These are phyloP conservation scores for Podila minutissima DNA, from an alignment of 192 early-diverging fungal genomes.

Conservation along the genomic window DNA sequence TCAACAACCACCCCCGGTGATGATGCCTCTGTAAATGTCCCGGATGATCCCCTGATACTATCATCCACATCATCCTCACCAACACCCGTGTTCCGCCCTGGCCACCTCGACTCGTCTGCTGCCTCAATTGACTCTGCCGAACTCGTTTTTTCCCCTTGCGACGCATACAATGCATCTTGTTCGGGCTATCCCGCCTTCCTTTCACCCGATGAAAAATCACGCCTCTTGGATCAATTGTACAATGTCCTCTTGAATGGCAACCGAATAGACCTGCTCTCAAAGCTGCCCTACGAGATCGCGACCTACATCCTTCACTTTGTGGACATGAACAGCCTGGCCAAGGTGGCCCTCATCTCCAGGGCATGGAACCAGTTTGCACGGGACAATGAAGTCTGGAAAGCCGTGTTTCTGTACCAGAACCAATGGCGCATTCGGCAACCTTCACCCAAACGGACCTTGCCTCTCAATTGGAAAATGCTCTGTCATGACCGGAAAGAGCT, in stretches of 20 bases:
- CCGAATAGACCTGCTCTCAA: slow-evolving; percentile 65
- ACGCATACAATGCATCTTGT: background rate
- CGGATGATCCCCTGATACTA: too few species aligned
- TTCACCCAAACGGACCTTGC: background rate
- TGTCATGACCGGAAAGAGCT: slow-evolving; percentile 71
- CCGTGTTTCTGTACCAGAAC: slow-evolving; percentile 60
- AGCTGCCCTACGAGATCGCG: slow-evolving; percentile 80
- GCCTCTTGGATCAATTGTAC: slow-evolving; percentile 22
- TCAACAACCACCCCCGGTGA: too few species aligned
- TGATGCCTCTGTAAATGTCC: too few species aligned
- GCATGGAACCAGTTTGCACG: slow-evolving; percentile 70
- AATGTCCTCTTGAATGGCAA: slow-evolving; percentile 11
- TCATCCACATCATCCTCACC: too few species aligned
- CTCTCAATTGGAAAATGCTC: slow-evolving; percentile 74
- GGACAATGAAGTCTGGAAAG: slow-evolving; percentile 80
- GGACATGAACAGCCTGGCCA: slow-evolving; percentile 63
- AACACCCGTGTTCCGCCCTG: background rate
- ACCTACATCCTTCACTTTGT: slow-evolving; percentile 68
- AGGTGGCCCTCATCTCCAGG: slow-evolving; percentile 66
- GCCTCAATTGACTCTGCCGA: slow-evolving; percentile 12
- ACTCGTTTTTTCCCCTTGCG: background rate
- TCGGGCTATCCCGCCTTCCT: background rate
- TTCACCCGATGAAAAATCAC: background rate
- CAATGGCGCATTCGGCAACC: slow-evolving; percentile 58
- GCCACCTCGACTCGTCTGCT: background rate